These are phyloP conservation scores for Phytophthora colocasiae DNA, from an alignment of 352 stramenopile species.

Conservation along the genomic window DNA sequence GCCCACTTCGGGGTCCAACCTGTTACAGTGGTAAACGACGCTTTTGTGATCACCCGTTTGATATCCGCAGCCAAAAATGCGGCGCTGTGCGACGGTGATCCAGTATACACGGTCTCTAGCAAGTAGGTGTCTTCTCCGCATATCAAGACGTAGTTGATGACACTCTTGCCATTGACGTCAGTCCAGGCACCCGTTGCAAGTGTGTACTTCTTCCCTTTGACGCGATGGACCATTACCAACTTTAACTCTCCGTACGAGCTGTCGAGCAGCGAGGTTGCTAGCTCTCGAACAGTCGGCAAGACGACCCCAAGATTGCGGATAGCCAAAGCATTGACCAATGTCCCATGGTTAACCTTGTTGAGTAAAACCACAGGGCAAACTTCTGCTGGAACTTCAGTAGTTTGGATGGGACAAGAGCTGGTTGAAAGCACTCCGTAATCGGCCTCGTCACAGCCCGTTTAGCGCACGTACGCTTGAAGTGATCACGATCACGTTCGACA, in stretches of 20 bases:
- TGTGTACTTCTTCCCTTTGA: background rate
- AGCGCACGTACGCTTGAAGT: slow-evolving; percentile 11
- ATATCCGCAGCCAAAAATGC: slow-evolving; percentile 3
- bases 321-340: background rate
- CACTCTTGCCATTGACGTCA: slow-evolving; percentile 7
- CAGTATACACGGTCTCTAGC: slow-evolving; percentile 13
- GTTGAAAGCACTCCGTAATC: slow-evolving; percentile 3
- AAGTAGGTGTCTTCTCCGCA: background rate
- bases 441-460: slow-evolving; percentile 4
- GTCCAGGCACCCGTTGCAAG: slow-evolving; percentile 9
- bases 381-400: slow-evolving; percentile 1
- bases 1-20: too few species aligned
- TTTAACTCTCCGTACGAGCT: background rate
- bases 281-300: background rate
- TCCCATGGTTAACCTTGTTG: slow-evolving; percentile 1
- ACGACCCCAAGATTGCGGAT: background rate
- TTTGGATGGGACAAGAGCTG: background rate
- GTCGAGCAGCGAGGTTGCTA: background rate
- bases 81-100: slow-evolving; percentile 1
- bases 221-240: background rate
- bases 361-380: slow-evolving; percentile 20
- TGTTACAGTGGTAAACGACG: too few species aligned
- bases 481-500: slow-evolving; percentile 13
- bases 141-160: slow-evolving; percentile 14
- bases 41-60: background rate